Evolutionary conservation across 345 rosid genomes (phyloP), one percentile per base, ranked within the genome.

Genomic region (Rhizophora apiculata): DNA sequence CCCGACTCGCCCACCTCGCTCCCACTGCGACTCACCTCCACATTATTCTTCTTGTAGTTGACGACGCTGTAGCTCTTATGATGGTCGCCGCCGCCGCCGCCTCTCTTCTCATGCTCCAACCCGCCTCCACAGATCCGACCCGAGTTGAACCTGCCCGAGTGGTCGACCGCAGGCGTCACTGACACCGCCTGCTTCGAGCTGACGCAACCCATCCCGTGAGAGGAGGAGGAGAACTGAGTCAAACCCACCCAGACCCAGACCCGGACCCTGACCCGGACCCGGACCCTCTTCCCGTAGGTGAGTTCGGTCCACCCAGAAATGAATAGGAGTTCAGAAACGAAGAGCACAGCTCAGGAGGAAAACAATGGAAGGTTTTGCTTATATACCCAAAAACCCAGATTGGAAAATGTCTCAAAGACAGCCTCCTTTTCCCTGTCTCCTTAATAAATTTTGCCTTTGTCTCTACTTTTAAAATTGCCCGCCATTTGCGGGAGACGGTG

Each of bases 131-230:
- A 19, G 18, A 57, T 51, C 79, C 84, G 79, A 34, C 81, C 73
- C 66, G 89, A 79, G 56, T 63, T 73, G 51, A 87, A 73, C 6
- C 64, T 74, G 29, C 88, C 92, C 0, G 97, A 89, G 75, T 87
- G 78, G 69, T 94, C 99, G 19, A 86, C 43, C 43, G 93, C 93
- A 46, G 99, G 97, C 62, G 97, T 95, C 67, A 92, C 92, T 7
- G 92, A 79, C 27, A 91, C 96, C 62, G 90, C 79, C 85, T 95
- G 99, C 90, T 95, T 95, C 73, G 99, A 86, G 85, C 80, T 95
- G 64, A 89, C 99, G 78, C 99, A 95, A 49, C 99, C 99, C 99
- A 95, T 94, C 39, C 37, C 20, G 32, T 21, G 6, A 20, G 55
- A n/a, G 18, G 0, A 1, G 67, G 32, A n/a, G 18, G 0, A 1